These are phyloP conservation scores for Aspergillus haitiensis DNA, from an alignment of 495 filamentous ascomycete species.

Conservation along the genomic window DNA sequence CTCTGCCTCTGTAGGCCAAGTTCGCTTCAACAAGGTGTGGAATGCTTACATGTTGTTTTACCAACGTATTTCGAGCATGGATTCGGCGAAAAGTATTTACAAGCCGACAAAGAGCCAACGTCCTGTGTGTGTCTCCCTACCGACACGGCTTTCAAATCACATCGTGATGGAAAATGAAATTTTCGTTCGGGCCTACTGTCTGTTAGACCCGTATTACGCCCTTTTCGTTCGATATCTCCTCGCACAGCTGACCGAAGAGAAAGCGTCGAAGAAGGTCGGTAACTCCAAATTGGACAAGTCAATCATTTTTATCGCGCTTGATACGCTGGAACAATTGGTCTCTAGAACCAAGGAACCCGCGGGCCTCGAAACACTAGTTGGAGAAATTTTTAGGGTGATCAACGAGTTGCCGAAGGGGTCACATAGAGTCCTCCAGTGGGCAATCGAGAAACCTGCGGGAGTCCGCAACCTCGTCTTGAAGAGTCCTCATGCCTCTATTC, in stretches of 20 bases:
- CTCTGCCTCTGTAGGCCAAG: conserved; percentile 36
- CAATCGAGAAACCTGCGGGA: conserved; percentile 52
- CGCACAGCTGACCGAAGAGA: conserved; percentile 41
- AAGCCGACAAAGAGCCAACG: conserved; percentile 33
- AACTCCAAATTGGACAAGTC: conserved; percentile 57
- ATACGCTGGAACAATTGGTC: conserved; percentile 78
- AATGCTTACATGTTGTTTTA: conserved; percentile 99
- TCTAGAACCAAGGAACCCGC: conserved; percentile 68
- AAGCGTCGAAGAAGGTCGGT: conserved; percentile 44
- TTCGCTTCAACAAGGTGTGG: conserved; percentile 65
- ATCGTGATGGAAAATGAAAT: conserved; percentile 72
- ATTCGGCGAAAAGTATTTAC: conserved; percentile 32
- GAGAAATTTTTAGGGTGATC: conserved; percentile 54
- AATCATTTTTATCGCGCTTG: conserved; percentile 65
- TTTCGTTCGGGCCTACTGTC: conserved; percentile 73
- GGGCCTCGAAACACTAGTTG: conserved; percentile 59
- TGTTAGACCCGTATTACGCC: conserved; percentile 73
- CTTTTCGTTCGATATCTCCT: conserved; percentile 65
- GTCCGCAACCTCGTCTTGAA: conserved; percentile 67
- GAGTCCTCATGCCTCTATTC: conserved; percentile 60
- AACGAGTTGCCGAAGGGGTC: conserved; percentile 37
- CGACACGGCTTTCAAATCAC: conserved; percentile 53
- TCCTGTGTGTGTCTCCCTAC: conserved; percentile 59
- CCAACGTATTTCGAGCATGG: conserved; percentile 70
- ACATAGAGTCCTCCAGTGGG: conserved; percentile 61